phyloP scores from a whole-genome alignment of 495 filamentous ascomycete species.

The Trichoderma parareesei region DNA sequence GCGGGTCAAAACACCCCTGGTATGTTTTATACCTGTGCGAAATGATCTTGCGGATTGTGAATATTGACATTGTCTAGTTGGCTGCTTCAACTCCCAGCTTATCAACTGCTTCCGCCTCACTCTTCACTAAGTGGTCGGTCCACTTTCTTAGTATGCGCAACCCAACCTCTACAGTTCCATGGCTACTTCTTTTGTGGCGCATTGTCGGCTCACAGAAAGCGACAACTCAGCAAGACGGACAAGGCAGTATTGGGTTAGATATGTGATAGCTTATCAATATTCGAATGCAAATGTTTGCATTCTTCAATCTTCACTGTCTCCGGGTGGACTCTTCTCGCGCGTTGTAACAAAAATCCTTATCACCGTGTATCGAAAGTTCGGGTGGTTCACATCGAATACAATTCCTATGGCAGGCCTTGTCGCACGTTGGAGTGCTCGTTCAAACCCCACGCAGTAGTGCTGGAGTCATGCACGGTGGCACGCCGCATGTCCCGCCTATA shows the following conservation, averaged over 20 bases:
- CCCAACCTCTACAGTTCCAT: too few species aligned
- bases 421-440: constrained; percentile 20
- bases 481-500: constrained; percentile 45
- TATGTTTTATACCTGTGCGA: not conserved
- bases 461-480: constrained; percentile 45
- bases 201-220: too few species aligned
- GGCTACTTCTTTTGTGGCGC: too few species aligned
- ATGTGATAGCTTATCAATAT: too few species aligned
- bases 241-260: too few species aligned
- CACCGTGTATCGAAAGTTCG: not conserved
- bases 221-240: too few species aligned
- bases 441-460: constrained; percentile 36
- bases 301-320: too few species aligned
- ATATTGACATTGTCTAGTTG: not conserved
- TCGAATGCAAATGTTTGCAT: too few species aligned
- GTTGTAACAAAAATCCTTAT: too few species aligned
- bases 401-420: not conserved
- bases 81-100: not conserved
- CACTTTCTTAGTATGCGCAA: too few species aligned
- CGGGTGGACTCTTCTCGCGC: too few species aligned
- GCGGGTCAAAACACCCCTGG: not conserved
- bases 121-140: not conserved
- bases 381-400: not conserved
- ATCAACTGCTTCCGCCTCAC: not conserved
- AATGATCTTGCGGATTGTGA: not conserved